Evolutionary conservation across 78 protist genomes (phyloP).

Genomic region (Dictyostelium firmibasis): DNA sequence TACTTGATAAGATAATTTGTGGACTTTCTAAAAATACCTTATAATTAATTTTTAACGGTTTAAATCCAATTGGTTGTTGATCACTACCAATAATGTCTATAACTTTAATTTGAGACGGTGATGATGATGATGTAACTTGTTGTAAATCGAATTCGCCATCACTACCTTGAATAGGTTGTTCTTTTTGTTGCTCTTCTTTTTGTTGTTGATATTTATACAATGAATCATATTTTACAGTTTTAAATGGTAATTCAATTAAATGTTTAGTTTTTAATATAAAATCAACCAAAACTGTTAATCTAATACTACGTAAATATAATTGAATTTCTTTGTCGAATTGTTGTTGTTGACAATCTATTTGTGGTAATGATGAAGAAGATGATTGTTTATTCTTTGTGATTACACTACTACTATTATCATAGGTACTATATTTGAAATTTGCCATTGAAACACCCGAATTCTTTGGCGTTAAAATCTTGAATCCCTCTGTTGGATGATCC

Average conservation of each 20-base stretch:
- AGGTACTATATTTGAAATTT: slow-evolving; percentile 38
- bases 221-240: slow-evolving; percentile 71
- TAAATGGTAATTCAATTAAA: slow-evolving; percentile 45
- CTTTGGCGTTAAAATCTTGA: slow-evolving; percentile 63
- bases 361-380: neutral
- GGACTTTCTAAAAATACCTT: slow-evolving; percentile 54
- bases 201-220: slow-evolving; percentile 48
- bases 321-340: slow-evolving; percentile 52
- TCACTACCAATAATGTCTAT: neutral
- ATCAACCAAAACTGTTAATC: slow-evolving; percentile 65
- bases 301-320: slow-evolving; percentile 33
- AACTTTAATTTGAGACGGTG: neutral
- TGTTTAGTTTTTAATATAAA: slow-evolving; percentile 41
- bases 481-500: slow-evolving; percentile 7
- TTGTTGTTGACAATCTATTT: neutral
- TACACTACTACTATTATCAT: neutral
- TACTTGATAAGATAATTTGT: slow-evolving; percentile 47
- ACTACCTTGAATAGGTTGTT: neutral
- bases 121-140: neutral
- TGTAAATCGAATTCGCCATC: neutral
- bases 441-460: slow-evolving; percentile 63
- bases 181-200: neutral
- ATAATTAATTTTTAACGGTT: slow-evolving; percentile 46
- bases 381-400: neutral
- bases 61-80: neutral